phyloP scores from a whole-genome alignment of 2,329 filamentous ascomycete species.

The Arthrobotrys musiformis region DNA sequence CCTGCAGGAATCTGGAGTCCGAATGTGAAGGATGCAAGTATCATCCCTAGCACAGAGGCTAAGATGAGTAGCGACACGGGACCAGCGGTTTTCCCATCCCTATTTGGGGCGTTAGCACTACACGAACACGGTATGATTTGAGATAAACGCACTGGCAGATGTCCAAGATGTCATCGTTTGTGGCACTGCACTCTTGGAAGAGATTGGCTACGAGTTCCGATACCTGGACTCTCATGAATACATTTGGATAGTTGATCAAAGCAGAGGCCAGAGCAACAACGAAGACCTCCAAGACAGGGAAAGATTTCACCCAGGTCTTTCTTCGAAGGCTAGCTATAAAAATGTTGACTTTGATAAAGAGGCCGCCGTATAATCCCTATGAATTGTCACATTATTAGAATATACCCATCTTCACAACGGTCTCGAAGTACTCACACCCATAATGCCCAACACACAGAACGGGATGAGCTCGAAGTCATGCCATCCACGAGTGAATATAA shows the following conservation, averaged over 20 bases:
- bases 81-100: slow-evolving; percentile 69
- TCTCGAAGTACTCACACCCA: slow-evolving; percentile 69
- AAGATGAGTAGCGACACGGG: slow-evolving; percentile 85
- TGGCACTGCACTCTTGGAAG: slow-evolving; percentile 87
- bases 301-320: slow-evolving; percentile 71
- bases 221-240: slow-evolving; percentile 92
- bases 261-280: slow-evolving; percentile 84
- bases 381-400: neutral
- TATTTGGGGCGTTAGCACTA: neutral
- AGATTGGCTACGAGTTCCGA: slow-evolving; percentile 91
- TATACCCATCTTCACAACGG: too few species aligned
- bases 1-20: slow-evolving; percentile 93
- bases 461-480: slow-evolving; percentile 93
- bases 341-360: slow-evolving; percentile 97
- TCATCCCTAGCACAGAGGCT: slow-evolving; percentile 83
- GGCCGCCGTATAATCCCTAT: slow-evolving; percentile 86
- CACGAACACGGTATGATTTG: neutral
- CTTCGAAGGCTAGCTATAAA: slow-evolving; percentile 82
- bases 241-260: slow-evolving; percentile 91
- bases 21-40: slow-evolving; percentile 87
- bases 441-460: slow-evolving; percentile 83
- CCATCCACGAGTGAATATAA: slow-evolving; percentile 91
- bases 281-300: slow-evolving; percentile 81
- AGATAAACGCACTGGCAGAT: slow-evolving; percentile 74
- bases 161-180: slow-evolving; percentile 85